Evolutionary conservation across 163 green algal genomes (phyloP).

Genomic region (Chlorella variabilis): DNA sequence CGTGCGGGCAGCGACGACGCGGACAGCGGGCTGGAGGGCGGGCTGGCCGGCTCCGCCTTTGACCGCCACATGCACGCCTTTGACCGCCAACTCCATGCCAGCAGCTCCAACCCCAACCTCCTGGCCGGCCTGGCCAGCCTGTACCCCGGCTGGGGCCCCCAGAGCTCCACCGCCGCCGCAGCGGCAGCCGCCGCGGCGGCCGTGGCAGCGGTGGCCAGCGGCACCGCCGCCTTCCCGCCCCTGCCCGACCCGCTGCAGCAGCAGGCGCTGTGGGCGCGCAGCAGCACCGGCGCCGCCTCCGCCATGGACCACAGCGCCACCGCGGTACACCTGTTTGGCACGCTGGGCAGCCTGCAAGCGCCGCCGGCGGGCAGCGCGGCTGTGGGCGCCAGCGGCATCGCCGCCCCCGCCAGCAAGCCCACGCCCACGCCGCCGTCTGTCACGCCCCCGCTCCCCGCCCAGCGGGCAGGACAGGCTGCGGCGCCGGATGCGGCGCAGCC

Average conservation of each 20-base stretch:
- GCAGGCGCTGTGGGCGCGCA: background rate
- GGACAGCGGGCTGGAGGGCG: slow-evolving; percentile 27
- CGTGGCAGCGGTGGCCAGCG: background rate
- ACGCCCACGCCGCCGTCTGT: background rate
- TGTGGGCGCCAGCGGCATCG: background rate
- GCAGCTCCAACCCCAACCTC: slow-evolving; percentile 11
- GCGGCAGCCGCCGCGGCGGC: background rate
- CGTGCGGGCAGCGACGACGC: background rate
- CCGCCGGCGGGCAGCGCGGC: background rate
- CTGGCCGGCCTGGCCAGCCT: slow-evolving; percentile 3
- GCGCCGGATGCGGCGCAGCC: too few species aligned
- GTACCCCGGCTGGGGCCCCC: background rate
- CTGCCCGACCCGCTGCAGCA: background rate
- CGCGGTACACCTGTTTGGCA: background rate
- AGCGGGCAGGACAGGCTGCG: background rate
- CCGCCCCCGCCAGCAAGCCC: background rate
- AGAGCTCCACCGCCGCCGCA: slow-evolving; percentile 4
- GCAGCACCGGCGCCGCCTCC: background rate
- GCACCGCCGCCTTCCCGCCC: background rate
- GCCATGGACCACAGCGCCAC: background rate
- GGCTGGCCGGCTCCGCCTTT: slow-evolving; percentile 11
- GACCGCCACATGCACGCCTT: background rate
- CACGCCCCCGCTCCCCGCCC: background rate
- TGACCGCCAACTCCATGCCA: background rate
- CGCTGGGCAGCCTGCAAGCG: slow-evolving; percentile 1